Evolutionary conservation across 2,329 filamentous ascomycete species (phyloP), one percentile per base, ranked within the genome.

Genomic region (Rhytidhysteron rufulum): DNA sequence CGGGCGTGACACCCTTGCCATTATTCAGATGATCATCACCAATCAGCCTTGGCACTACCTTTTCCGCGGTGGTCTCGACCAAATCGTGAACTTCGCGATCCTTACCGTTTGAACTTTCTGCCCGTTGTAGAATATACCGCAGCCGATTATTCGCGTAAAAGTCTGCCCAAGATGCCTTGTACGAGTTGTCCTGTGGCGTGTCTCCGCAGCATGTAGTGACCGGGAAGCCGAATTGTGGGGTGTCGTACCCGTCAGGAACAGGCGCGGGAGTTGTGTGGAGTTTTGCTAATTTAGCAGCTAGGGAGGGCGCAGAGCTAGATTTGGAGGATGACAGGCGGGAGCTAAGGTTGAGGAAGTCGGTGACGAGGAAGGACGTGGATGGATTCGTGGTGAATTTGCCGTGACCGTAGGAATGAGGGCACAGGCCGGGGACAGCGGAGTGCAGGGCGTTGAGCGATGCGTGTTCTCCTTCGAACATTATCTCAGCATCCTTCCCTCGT

Each of bases 151-250:
- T 75, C 1, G 85, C 86, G 60, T 88, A 96, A 56, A 97, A 96
- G 0, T 88, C 82, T 1, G 86, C 80, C 91, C 91, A 97, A 9
- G 79, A 85, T 5, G 72, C 67, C 34, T 73, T 77, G 69, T 78
- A 95, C 0, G 68, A 68, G 58, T 96, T 97, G 34, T 88, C 79
- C 66, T 96, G 91, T 30, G 77, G 77, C 6, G 88, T 93, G 33
- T 87, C 79, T 2, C 90, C 90, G 64, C 91, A 96, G 65, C 86
- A 95, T 0, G 90, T 96, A 1, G 85, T 70, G 0, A 85, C 83
- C 0, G 86, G 85, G 57, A 96, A 96, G 2, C 91, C 91, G 51
- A 91, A 96, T 66, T 82, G 72, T 3, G 81, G 80, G 27, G 58
- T 71, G 1, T 74, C 66, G 48, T 78, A 73, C 16, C 79, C 80